Conservation (phyloP, 2,329 filamentous ascomycete genomes). For the Calonectria ilicicola region DNA sequence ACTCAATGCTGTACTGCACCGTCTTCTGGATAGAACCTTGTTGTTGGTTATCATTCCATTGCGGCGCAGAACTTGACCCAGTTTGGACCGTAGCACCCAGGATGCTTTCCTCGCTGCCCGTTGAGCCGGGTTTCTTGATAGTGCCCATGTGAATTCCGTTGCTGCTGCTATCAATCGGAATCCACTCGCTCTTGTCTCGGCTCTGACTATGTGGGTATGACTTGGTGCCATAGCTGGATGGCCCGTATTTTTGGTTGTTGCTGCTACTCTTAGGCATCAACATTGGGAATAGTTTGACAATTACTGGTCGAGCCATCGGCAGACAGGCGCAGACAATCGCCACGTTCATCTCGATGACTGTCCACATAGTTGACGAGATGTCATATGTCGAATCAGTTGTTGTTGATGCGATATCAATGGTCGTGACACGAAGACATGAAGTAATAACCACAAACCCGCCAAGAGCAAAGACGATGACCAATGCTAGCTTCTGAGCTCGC, state of each 20-base stretch:
- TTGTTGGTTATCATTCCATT: constrained; percentile 22
- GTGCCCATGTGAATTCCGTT: constrained; percentile 31
- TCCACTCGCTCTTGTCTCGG: constrained; percentile 37
- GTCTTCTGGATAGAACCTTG: constrained; percentile 33
- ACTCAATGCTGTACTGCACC: constrained; percentile 32
- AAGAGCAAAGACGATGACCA: constrained; percentile 53
- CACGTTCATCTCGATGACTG: constrained; percentile 53
- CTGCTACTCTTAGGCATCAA: constrained; percentile 37
- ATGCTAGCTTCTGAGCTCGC: constrained; percentile 48
- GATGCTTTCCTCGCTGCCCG: constrained; percentile 41
- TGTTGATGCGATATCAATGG: constrained; percentile 41
- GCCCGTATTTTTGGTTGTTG: constrained; percentile 30
- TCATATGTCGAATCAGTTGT: constrained; percentile 48
- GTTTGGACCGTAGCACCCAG: constrained; percentile 21
- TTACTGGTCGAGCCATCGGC: constrained; percentile 50
- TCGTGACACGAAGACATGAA: constrained; percentile 47
- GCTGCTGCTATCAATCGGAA: constrained; percentile 36
- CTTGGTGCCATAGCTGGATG: constrained; percentile 30
- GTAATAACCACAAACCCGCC: constrained; percentile 50
- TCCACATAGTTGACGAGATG: constrained; percentile 50
- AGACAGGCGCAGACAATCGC: constrained; percentile 55
- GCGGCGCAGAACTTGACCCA: constrained; percentile 12
- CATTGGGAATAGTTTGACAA: constrained; percentile 41
- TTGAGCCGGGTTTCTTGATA: constrained; percentile 35
- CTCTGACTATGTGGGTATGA: constrained; percentile 33